These are phyloP conservation scores for Pseudovirgaria hyperparasitica DNA, from an alignment of 2,329 filamentous ascomycete species.

Conservation along the genomic window DNA sequence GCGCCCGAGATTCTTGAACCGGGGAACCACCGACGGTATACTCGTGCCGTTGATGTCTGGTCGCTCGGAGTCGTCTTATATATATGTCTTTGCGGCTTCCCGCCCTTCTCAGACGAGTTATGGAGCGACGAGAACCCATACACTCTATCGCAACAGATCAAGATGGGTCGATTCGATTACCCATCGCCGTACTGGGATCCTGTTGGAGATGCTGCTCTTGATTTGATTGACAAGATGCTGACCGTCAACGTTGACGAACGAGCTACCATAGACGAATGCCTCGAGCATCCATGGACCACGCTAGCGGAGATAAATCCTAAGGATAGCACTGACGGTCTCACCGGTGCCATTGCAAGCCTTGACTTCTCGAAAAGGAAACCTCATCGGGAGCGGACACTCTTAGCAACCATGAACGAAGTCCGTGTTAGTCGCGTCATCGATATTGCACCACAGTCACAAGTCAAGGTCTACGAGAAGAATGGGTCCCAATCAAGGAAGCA, in stretches of 20 bases:
- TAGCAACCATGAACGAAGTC: conserved; percentile 71
- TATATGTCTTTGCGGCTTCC: conserved; percentile 93
- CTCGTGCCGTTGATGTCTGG: conserved; percentile 91
- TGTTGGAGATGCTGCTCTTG: conserved; percentile 74
- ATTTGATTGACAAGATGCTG: conserved; percentile 91
- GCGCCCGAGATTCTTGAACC: conserved; percentile 90
- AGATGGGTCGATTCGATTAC: conserved; percentile 79
- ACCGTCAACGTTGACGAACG: conserved; percentile 74
- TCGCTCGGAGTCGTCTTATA: conserved; percentile 95
- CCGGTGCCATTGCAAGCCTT: conserved; percentile 69
- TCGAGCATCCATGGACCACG: conserved; percentile 83
- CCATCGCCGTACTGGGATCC: conserved; percentile 93
- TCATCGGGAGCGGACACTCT: conserved; percentile 68
- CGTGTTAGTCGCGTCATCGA: conserved; percentile 47
- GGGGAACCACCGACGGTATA: conserved; percentile 72
- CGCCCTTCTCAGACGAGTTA: conserved; percentile 91
- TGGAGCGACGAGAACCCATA: conserved; percentile 72
- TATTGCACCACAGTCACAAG: conserved; percentile 34
- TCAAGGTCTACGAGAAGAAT: conserved; percentile 29
- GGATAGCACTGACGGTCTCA: conserved; percentile 86
- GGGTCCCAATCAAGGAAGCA: conserved; percentile 6
- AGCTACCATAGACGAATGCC: conserved; percentile 79
- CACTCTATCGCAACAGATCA: conserved; percentile 79
- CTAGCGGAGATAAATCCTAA: conserved; percentile 42
- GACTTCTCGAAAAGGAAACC: conserved; percentile 76